These are phyloP conservation scores for Capsella rubella DNA, from an alignment of 441 rosid species.

Conservation along the genomic window DNA sequence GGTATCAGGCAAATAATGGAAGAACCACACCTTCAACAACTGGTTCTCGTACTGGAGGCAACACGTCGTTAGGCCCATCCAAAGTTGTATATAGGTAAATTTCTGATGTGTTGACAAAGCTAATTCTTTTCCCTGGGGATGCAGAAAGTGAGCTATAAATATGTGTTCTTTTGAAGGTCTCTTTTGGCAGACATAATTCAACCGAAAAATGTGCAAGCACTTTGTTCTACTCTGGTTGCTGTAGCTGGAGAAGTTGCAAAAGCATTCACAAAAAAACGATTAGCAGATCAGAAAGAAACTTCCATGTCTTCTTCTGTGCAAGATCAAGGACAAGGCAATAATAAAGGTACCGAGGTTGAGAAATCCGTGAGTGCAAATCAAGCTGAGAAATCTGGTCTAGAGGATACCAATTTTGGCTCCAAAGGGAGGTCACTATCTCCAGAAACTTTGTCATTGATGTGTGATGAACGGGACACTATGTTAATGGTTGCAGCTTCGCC, in stretches of 20 bases:
- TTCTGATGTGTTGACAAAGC: slow-evolving; percentile 25
- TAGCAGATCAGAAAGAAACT: slow-evolving; percentile 56
- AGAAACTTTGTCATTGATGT: slow-evolving; percentile 95
- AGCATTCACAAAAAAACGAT: slow-evolving; percentile 63
- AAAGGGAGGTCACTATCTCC: slow-evolving; percentile 89
- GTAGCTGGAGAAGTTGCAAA: slow-evolving; percentile 74
- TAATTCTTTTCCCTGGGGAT: slow-evolving; percentile 5
- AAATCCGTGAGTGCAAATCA: slow-evolving; percentile 64
- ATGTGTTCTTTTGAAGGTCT: slow-evolving; percentile 64
- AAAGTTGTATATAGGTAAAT: slow-evolving; percentile 82
- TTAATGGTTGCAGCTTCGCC: slow-evolving; percentile 66
- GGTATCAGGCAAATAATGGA: slow-evolving; percentile 63
- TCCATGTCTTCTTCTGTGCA: slow-evolving; percentile 61
- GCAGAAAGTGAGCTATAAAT: slow-evolving; percentile 20
- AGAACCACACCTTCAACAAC: slow-evolving; percentile 54
- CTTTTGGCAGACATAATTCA: slow-evolving; percentile 91
- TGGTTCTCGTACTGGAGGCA: slow-evolving; percentile 54
- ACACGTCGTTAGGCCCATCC: slow-evolving; percentile 60
- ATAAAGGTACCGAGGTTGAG: slow-evolving; percentile 53
- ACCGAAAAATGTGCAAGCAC: slow-evolving; percentile 88
- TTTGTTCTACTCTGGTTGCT: slow-evolving; percentile 90
- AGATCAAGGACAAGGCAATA: slow-evolving; percentile 52
- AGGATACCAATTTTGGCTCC: slow-evolving; percentile 61
- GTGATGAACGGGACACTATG: slow-evolving; percentile 58
- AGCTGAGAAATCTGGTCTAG: slow-evolving; percentile 57